phyloP scores from a whole-genome alignment of 108 stramenopile genomes.

The Skeletonema tropicum region DNA sequence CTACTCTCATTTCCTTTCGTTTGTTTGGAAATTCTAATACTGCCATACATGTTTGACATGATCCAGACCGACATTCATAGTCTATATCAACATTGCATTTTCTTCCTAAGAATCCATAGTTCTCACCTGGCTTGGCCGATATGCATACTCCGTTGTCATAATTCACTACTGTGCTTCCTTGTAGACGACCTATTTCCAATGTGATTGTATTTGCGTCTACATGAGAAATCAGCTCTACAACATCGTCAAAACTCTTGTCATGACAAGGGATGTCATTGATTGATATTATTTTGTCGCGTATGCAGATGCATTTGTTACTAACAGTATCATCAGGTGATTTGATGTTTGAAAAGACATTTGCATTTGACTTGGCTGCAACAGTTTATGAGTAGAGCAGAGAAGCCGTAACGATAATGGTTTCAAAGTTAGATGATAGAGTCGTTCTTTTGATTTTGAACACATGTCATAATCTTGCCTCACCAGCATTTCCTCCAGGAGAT shows the following conservation, averaged over 20 bases:
- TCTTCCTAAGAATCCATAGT: conserved; percentile 38
- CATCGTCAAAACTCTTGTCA: conserved; percentile 36
- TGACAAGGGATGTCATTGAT: conserved; percentile 30
- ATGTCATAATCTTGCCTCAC: neutral
- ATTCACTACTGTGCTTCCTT: conserved; percentile 24
- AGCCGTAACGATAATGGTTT: neutral
- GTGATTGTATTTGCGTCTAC: conserved; percentile 7
- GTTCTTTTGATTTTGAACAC: neutral
- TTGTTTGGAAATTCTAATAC: conserved; percentile 38
- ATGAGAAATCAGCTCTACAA: conserved; percentile 14
- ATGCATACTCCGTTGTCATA: conserved; percentile 29
- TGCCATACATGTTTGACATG: conserved; percentile 31
- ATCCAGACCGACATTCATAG: conserved; percentile 38
- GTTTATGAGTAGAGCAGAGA: neutral
- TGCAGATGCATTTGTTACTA: conserved; percentile 35
- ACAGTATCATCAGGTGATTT: conserved; percentile 9
- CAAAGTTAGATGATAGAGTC: neutral
- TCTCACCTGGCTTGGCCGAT: conserved; percentile 38
- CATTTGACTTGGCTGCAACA: conserved; percentile 12
- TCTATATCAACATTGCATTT: conserved; percentile 31
- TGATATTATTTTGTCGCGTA: conserved; percentile 36
- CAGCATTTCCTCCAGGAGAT: conserved; percentile 21
- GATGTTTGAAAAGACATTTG: conserved; percentile 20
- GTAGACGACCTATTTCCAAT: conserved; percentile 32
- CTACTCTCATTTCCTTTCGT: neutral